phyloP scores from a whole-genome alignment of 2,329 filamentous ascomycete species.

The Trichoderma atrobrunneum region DNA sequence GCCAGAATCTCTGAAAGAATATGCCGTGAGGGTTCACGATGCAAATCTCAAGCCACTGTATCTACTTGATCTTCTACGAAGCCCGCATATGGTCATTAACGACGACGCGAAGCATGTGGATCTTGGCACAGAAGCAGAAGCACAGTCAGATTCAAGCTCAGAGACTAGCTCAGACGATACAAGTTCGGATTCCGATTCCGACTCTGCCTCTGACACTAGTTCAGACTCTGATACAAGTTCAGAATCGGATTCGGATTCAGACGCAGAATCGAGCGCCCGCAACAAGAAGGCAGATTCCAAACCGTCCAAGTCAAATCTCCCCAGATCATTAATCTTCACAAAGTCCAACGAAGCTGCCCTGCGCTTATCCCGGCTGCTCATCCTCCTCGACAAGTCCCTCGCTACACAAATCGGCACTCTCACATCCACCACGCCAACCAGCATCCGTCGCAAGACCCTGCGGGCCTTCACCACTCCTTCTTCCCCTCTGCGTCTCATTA shows the following conservation, averaged over 20 bases:
- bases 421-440: constrained; percentile 74
- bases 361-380: constrained; percentile 79
- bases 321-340: constrained; percentile 75
- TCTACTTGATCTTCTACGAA: constrained; percentile 71
- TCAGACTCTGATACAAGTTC: constrained; percentile 36
- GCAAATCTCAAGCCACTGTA: constrained; percentile 76
- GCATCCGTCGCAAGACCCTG: constrained; percentile 64
- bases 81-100: constrained; percentile 44
- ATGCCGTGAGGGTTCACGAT: constrained; percentile 65
- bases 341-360: constrained; percentile 85
- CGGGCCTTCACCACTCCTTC: constrained; percentile 66
- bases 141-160: constrained; percentile 33
- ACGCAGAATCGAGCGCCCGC: neutral
- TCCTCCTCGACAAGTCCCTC: constrained; percentile 60
- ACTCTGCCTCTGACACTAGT: constrained; percentile 29
- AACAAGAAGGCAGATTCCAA: neutral
- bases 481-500: constrained; percentile 67
- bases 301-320: constrained; percentile 25
- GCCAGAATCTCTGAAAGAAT: constrained; percentile 62
- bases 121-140: constrained; percentile 4
- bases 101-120: constrained; percentile 15
- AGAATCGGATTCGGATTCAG: constrained; percentile 36
- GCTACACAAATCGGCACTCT: constrained; percentile 63
- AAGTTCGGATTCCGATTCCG: constrained; percentile 33
- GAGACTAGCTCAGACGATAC: constrained; percentile 26